phyloP scores from a whole-genome alignment of 2,329 filamentous ascomycete species.

The Trichoderma arundinaceum region DNA sequence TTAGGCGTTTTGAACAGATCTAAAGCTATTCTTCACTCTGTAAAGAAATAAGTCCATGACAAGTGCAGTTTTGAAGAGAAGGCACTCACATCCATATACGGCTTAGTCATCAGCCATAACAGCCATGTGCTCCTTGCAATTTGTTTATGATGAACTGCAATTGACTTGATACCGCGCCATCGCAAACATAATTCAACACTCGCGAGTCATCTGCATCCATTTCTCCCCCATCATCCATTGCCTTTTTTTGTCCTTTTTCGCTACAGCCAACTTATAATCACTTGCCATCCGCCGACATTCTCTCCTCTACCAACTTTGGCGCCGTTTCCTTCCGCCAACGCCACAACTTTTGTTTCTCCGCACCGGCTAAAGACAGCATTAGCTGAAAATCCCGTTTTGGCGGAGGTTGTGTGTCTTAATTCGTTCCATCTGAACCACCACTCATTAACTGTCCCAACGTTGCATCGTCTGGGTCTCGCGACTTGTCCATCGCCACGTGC shows the following conservation, averaged over 20 bases:
- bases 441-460: neutral
- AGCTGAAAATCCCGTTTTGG: neutral
- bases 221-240: too few relatives aligned
- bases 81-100: neutral
- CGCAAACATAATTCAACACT: too few relatives aligned
- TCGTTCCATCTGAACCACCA: neutral
- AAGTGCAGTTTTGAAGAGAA: too few relatives aligned
- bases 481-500: constrained; percentile 14
- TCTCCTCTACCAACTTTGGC: neutral
- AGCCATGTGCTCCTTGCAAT: neutral
- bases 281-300: neutral
- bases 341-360: constrained; percentile 16
- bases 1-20: too few relatives aligned
- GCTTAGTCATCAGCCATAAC: neutral
- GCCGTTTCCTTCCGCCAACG: neutral
- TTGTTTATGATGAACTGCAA: neutral
- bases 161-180: neutral
- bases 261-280: too few relatives aligned
- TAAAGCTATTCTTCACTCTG: too few relatives aligned
- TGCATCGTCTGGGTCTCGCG: neutral
- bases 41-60: too few relatives aligned
- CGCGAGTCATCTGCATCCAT: too few relatives aligned
- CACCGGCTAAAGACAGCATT: constrained; percentile 25
- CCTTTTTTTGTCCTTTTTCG: too few relatives aligned
- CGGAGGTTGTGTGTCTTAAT: neutral